Conservation (phyloP, 1,284 basidiomycete species). For the Heterobasidion occidentale region DNA sequence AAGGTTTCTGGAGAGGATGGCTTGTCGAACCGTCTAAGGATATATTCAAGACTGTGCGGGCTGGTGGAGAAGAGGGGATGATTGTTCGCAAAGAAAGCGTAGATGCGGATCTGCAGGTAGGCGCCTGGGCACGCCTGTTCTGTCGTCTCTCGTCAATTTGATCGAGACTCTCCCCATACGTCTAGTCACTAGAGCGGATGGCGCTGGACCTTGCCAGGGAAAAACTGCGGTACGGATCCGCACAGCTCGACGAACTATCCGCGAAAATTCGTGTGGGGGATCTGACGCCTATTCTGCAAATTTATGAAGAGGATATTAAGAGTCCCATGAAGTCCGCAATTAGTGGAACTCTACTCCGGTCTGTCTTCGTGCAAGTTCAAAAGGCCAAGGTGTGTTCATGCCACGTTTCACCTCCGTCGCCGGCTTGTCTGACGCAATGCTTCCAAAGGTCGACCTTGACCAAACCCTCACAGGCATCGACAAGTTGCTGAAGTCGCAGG, state of each 20-base stretch:
- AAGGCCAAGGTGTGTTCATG: constrained; percentile 76
- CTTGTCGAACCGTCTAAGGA: constrained; percentile 82
- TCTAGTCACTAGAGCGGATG: constrained; percentile 89
- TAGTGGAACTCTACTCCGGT: constrained; percentile 77
- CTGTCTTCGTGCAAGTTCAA: constrained; percentile 90
- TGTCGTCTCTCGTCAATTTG: not conserved
- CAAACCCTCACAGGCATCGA: constrained; percentile 84
- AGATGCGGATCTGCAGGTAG: constrained; percentile 69
- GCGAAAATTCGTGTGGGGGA: constrained; percentile 73
- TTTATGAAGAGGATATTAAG: constrained; percentile 92
- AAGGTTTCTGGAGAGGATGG: constrained; percentile 80
- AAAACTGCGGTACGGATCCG: constrained; percentile 55
- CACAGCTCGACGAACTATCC: constrained; percentile 60
- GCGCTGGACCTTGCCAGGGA: constrained; percentile 80
- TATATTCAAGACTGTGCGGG: constrained; percentile 77
- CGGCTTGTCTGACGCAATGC: not conserved
- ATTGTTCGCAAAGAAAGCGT: constrained; percentile 76
- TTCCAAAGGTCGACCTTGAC: constrained; percentile 77
- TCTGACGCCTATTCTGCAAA: constrained; percentile 79
- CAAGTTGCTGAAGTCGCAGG: constrained; percentile 89
- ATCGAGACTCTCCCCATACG: not conserved
- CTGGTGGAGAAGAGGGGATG: constrained; percentile 65
- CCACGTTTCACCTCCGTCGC: not conserved
- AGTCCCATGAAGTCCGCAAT: constrained; percentile 78
- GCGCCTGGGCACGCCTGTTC: constrained; percentile 13